Evolutionary conservation across 2,329 filamentous ascomycete genomes (phyloP).

Genomic region (Calonectria hawksworthii): DNA sequence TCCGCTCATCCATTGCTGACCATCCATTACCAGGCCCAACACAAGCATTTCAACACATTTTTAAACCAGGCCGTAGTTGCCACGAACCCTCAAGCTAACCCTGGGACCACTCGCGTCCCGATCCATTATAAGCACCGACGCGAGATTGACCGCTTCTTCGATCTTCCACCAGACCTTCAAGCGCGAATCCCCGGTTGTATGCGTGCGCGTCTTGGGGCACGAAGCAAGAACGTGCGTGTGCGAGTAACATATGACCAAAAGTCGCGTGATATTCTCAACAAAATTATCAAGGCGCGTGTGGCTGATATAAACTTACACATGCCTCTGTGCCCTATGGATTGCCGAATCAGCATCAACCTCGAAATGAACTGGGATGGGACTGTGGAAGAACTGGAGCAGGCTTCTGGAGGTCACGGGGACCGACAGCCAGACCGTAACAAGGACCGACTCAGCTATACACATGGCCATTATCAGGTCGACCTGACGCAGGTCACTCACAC

Average conservation of each 20-base stretch:
- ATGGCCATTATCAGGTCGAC: constrained; percentile 90
- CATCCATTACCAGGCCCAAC: constrained; percentile 72
- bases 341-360: constrained; percentile 92
- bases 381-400: constrained; percentile 66
- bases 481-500: constrained; percentile 86
- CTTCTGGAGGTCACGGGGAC: constrained; percentile 53
- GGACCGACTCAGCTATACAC: constrained; percentile 91
- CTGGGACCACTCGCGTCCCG: constrained; percentile 66
- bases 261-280: constrained; percentile 77
- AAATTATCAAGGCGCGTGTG: constrained; percentile 93
- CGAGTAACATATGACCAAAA: constrained; percentile 84
- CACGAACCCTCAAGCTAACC: constrained; percentile 70
- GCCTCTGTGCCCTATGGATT: constrained; percentile 84
- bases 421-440: constrained; percentile 78
- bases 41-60: constrained; percentile 86
- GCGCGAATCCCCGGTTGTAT: constrained; percentile 75
- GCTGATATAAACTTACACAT: constrained; percentile 90
- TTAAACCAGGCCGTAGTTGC: constrained; percentile 79
- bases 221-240: constrained; percentile 57
- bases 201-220: constrained; percentile 67
- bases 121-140: constrained; percentile 86
- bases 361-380: constrained; percentile 90
- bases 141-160: constrained; percentile 88
- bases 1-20: constrained; percentile 33
- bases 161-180: constrained; percentile 73